phyloP scores from a whole-genome alignment of 2,329 filamentous ascomycete species.

The Neonectria punicea region DNA sequence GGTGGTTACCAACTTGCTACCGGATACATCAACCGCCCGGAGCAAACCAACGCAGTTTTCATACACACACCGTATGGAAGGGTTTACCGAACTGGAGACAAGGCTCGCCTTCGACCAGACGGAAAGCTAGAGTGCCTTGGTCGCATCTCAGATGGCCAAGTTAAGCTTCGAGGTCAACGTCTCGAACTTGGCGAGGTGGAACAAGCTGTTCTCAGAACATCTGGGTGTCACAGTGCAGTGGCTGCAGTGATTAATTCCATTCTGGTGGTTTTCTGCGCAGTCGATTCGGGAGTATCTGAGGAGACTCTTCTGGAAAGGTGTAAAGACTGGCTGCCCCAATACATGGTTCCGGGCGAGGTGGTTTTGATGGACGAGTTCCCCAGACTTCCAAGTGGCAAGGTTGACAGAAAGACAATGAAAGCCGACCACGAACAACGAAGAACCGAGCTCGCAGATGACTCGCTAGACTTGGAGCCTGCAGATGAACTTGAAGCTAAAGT shows the following conservation, averaged over 20 bases:
- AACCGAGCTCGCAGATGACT: slow-evolving; percentile 10
- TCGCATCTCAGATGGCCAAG: slow-evolving; percentile 81
- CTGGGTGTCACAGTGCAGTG: slow-evolving; percentile 71
- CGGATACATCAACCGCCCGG: slow-evolving; percentile 83
- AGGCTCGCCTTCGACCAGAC: slow-evolving; percentile 73
- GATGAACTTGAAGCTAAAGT: slow-evolving; percentile 47
- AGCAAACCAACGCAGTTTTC: slow-evolving; percentile 79
- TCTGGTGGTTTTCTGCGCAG: slow-evolving; percentile 79
- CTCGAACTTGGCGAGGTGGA: slow-evolving; percentile 85
- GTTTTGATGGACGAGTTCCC: slow-evolving; percentile 73
- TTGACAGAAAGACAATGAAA: slow-evolving; percentile 75
- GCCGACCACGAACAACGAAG: slow-evolving; percentile 53
- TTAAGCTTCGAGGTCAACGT: slow-evolving; percentile 87
- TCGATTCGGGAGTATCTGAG: slow-evolving; percentile 52
- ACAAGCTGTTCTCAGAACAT: slow-evolving; percentile 70
- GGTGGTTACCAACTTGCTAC: slow-evolving; percentile 83
- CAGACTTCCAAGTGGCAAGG: slow-evolving; percentile 83
- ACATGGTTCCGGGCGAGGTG: slow-evolving; percentile 85
- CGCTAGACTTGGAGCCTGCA: slow-evolving; percentile 23
- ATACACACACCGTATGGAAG: slow-evolving; percentile 73
- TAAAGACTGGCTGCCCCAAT: slow-evolving; percentile 79
- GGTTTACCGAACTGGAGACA: slow-evolving; percentile 88
- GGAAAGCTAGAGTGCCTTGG: slow-evolving; percentile 86
- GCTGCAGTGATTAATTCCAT: slow-evolving; percentile 74
- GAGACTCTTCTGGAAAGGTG: slow-evolving; percentile 68